Evolutionary conservation across 1,284 basidiomycete species (phyloP), one percentile per base, ranked within the genome.

Genomic region (Leucoagaricus sp.): DNA sequence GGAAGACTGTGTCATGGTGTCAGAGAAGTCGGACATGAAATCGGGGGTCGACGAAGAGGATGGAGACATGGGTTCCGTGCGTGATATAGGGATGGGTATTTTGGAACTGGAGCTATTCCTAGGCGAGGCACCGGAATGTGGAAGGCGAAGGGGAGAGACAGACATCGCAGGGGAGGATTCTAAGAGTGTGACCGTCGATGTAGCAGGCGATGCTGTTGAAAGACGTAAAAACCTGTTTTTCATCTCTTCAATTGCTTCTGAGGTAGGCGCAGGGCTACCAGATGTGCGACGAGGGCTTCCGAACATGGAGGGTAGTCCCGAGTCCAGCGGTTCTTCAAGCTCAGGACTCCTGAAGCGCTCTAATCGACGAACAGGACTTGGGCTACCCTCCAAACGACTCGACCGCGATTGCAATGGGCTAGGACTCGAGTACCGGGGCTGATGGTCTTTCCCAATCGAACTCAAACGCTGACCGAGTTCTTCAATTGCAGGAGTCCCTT

Each of bases 401-500:
- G 55, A 44, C 9, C 55, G 58, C 19, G 58, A 38, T 7, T 58
- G 48, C 17, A 72, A 65, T 17, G 73, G 70, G 49, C 71, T 57
- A 26, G 65, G 58, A 45, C 60, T 59, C 17, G 45, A 36, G 45
- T 61, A 60, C 38, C 55, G 60, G 19, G 57, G 48, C 25, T 56
- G 44, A 25, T 60, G 44, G 31, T 74, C 73, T 59, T 71, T 75
- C 25, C 73, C 71, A 21, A 80, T 71, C 50, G 72, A 69, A 50
- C 78, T 81, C 48, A 87, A 68, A 31, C 80, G 73, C 56, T 82
- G 76, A 31, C 81, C 78, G 49, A 74, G 65, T 57, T 75, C 73
- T 55, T 87, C 84, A 2, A 86, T 67, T 10, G 82, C 77, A 15
- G 87, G 86, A 61, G 84, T 89, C 9, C 77, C 78, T 63, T 89